Base-by-base conservation (phyloP, 345 rosid species). In the Lepidium africanum region DNA sequence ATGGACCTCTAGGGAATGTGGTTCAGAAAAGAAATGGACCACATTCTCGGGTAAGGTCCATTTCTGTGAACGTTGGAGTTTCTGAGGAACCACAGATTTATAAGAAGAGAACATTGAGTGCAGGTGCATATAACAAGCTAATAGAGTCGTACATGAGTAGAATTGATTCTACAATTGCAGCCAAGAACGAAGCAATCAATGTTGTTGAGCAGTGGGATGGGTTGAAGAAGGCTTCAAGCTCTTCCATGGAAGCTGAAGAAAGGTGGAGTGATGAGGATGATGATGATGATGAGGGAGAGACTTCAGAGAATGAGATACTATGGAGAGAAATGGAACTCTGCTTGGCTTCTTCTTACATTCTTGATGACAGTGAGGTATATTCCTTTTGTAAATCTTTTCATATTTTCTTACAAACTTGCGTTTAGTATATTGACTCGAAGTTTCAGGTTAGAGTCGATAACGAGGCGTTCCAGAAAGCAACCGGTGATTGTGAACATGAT, bases 301-400 rank as follows among this genome's bases (percentile, higher is more conserved):
- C 58, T 5, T 82, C 93, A 4, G 97, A 86, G 64, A 76, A 41
- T 37, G 96, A 88, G 55, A 79, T 85, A 80, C 67, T 90, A 60
- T 90, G 97, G 98, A 84, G 78, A 73, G 97, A 92, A 76, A 88
- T 92, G 98, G 92, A 90, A 51, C 69, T 88, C 49, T 83, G 79
- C 50, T 59, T 88, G 87, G 90, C 96, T 51, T 85, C 96, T 14
- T 69, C 83, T 51, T 88, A 84, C 84, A 79, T 92, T 39, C 79
- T 82, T 5, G 91, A 88, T 74, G 91, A 89, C 65, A 74, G 65
- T 53, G 93, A 90, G 91, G 98, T 88, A 74, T 32, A 7, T 0
- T 25, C 21, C 15, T 42, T 39, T 35, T 51, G 9, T 17, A 48
- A 39, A 10, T 17, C 0, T 68, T 21, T 55, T 23, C 7, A 66